These are phyloP conservation scores for Phytopythium oedochilum DNA, from an alignment of 352 stramenopile species.

Conservation along the genomic window DNA sequence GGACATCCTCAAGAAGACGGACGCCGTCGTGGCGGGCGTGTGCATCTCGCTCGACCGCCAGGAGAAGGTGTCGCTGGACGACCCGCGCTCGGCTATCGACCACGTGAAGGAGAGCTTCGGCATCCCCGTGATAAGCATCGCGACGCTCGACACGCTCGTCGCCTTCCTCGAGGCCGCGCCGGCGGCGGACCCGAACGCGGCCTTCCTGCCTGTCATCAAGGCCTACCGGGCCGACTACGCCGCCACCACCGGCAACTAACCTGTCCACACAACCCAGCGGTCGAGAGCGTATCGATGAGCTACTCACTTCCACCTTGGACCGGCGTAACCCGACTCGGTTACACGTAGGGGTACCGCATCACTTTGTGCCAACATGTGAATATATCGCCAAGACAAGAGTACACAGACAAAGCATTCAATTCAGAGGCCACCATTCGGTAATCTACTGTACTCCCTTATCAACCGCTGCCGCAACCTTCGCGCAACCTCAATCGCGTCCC, in stretches of 20 bases:
- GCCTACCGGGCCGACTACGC: conserved; percentile 73
- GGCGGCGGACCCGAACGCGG: conserved; percentile 42
- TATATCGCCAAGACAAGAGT: too few species aligned
- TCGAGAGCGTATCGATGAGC: neutral
- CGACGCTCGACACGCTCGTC: conserved; percentile 91
- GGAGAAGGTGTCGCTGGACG: conserved; percentile 93
- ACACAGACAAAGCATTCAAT: too few species aligned
- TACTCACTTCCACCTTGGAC: too few species aligned
- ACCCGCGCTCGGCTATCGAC: conserved; percentile 93
- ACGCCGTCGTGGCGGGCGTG: conserved; percentile 93
- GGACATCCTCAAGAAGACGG: conserved; percentile 85
- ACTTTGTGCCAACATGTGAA: too few species aligned
- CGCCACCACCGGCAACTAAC: conserved; percentile 24
- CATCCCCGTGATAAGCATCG: conserved; percentile 94
- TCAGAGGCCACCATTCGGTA: too few species aligned
- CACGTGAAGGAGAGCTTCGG: conserved; percentile 87
- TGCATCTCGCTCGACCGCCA: conserved; percentile 98
- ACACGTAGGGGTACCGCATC: too few species aligned
- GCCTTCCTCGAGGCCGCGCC: conserved; percentile 76
- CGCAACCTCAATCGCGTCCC: too few species aligned
- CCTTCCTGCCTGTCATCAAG: conserved; percentile 68
- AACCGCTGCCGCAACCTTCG: too few species aligned
- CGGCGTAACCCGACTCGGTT: too few species aligned
- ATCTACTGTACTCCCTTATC: too few species aligned
- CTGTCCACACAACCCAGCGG: neutral